Evolutionary conservation across 345 rosid genomes (phyloP).

Genomic region (Luvunga scandens): DNA sequence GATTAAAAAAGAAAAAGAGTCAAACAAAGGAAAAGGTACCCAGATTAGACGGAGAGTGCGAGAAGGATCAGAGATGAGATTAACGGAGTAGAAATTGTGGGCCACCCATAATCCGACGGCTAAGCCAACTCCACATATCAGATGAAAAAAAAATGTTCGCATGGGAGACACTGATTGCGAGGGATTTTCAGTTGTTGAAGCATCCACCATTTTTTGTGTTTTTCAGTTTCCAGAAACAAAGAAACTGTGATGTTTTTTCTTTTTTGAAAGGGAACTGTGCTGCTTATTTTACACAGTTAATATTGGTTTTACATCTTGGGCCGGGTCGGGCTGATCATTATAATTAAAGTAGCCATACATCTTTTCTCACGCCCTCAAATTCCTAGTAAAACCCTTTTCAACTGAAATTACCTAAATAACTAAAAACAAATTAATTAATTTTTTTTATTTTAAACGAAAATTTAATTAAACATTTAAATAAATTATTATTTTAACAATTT

Average conservation of each 20-base stretch:
- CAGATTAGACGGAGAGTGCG: constrained; percentile 57
- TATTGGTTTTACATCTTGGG: neutral
- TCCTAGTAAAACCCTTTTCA: too few species aligned
- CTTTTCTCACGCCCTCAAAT: too few species aligned
- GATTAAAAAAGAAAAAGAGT: neutral
- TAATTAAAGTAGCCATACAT: too few species aligned
- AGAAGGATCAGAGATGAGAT: constrained; percentile 61
- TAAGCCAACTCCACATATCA: constrained; percentile 44
- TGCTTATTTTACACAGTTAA: too few species aligned
- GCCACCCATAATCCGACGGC: constrained; percentile 49
- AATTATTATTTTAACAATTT: too few species aligned
- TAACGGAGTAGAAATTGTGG: constrained; percentile 37
- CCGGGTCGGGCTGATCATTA: neutral
- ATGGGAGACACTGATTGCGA: constrained; percentile 22
- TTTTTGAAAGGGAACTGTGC: too few species aligned
- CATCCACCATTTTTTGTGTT: neutral
- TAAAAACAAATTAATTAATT: too few species aligned
- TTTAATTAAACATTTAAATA: too few species aligned
- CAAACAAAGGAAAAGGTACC: constrained; percentile 26
- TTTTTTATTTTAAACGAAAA: too few species aligned
- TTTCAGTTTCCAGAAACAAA: neutral
- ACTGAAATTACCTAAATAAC: too few species aligned
- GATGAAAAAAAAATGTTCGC: constrained; percentile 30
- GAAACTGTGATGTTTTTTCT: too few species aligned
- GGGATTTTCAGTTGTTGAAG: neutral